A percentile compares a stretch with the other conserved stretches of the same genome.
Evolutionary conservation across 2,329 filamentous ascomycete species (phyloP).

Genomic region (Botrytis pseudocinerea): DNA sequence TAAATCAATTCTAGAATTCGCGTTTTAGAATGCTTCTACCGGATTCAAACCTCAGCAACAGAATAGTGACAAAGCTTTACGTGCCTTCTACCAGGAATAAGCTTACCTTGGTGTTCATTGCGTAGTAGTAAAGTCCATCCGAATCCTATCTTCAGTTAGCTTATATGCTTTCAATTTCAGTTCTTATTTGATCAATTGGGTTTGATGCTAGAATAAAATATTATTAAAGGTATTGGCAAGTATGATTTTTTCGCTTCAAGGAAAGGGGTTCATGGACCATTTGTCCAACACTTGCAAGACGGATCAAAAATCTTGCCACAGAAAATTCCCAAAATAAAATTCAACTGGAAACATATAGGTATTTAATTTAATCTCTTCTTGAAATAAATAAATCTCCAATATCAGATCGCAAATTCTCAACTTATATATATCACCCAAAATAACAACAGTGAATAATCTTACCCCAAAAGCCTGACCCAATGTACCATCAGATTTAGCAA

Average conservation of each 20-base stretch:
- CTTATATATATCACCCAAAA: neutral
- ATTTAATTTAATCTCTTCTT: no score
- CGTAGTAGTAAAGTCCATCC: neutral
- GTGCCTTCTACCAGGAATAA: neutral
- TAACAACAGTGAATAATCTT: neutral
- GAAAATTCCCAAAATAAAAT: neutral
- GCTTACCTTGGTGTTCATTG: neutral
- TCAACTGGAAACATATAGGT: neutral
- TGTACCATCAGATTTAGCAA: neutral
- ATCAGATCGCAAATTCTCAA: neutral
- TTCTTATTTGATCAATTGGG: neutral
- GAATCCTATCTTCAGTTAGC: neutral
- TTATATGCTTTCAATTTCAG: neutral
- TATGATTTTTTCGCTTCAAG: neutral
- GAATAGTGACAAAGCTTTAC: neutral
- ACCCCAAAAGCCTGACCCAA: neutral
- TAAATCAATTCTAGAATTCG: neutral
- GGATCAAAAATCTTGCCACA: neutral
- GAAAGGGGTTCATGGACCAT: neutral
- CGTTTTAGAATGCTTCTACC: neutral
- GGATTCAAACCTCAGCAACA: neutral
- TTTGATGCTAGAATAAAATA: neutral
- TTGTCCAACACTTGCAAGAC: neutral
- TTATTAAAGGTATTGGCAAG: neutral
- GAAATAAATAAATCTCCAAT: no score